These are phyloP conservation scores for Passalora sequoiae DNA, from an alignment of 2,329 filamentous ascomycete species.

Conservation along the genomic window DNA sequence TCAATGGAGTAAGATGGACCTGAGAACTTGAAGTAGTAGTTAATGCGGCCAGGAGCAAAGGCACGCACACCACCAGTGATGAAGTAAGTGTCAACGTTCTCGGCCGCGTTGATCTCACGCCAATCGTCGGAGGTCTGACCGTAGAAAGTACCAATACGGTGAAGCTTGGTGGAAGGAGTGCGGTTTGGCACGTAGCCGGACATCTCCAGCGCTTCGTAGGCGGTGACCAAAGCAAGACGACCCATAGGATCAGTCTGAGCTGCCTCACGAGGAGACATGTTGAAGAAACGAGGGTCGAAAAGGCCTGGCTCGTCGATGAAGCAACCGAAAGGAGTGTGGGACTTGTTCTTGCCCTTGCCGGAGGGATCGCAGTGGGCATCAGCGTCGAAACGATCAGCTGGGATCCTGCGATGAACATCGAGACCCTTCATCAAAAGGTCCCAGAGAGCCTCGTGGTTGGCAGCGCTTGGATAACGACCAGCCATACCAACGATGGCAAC, in stretches of 20 bases:
- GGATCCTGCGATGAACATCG: constrained; percentile 65
- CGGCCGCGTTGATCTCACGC: constrained; percentile 67
- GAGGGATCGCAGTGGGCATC: constrained; percentile 66
- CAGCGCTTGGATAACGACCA: constrained; percentile 69
- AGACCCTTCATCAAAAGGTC: constrained; percentile 68
- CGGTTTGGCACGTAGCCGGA: constrained; percentile 70
- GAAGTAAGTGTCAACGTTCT: constrained; percentile 67
- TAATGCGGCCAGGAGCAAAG: constrained; percentile 60
- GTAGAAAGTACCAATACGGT: constrained; percentile 67
- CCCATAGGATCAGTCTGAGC: constrained; percentile 78
- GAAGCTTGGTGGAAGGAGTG: constrained; percentile 60
- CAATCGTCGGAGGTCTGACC: constrained; percentile 72
- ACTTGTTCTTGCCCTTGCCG: constrained; percentile 70
- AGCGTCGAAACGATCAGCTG: constrained; percentile 67
- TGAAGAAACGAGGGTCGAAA: constrained; percentile 81
- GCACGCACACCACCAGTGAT: constrained; percentile 59
- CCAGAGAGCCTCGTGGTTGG: constrained; percentile 67
- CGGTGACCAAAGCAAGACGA: constrained; percentile 67
- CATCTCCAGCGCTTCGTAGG: constrained; percentile 78
- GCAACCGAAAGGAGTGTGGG: constrained; percentile 69
- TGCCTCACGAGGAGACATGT: constrained; percentile 78
- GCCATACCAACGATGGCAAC: constrained; percentile 82
- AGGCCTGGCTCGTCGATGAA: constrained; percentile 70
- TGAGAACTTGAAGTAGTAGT: constrained; percentile 72
- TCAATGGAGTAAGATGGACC: constrained; percentile 69